Conservation (phyloP, 805 yeast genomes). For the Scheffersomyces coipomensis region DNA sequence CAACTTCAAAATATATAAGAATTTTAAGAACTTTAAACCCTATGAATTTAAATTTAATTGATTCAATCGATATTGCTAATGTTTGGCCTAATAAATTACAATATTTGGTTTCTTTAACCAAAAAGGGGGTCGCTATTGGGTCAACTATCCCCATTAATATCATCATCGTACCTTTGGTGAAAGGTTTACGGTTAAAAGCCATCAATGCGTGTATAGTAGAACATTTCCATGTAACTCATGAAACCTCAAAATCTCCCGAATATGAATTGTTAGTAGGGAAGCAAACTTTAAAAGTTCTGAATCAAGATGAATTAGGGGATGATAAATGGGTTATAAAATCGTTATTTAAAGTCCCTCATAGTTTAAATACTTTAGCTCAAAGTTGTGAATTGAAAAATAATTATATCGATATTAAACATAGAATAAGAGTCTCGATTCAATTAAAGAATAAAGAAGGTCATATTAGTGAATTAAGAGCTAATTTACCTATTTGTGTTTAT, state of each 20-base stretch:
- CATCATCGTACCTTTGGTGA: constrained; percentile 45
- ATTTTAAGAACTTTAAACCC: constrained; percentile 44
- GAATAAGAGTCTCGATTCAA: constrained; percentile 43
- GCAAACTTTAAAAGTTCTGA: constrained; percentile 21
- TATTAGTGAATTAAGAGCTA: constrained; percentile 50
- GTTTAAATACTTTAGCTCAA: constrained; percentile 40
- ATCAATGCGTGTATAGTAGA: constrained; percentile 22
- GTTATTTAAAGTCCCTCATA: constrained; percentile 37
- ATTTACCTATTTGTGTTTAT: constrained; percentile 46
- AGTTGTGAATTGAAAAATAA: constrained; percentile 40
- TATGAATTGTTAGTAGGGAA: constrained; percentile 31
- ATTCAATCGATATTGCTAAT: constrained; percentile 46
- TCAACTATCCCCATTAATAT: constrained; percentile 40
- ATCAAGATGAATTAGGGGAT: constrained; percentile 12
- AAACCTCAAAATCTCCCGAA: constrained; percentile 37
- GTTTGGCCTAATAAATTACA: constrained; percentile 55
- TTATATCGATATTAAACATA: constrained; percentile 45
- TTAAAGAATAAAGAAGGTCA: constrained; percentile 50
- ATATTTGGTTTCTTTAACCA: constrained; percentile 43
- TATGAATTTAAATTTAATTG: constrained; percentile 34
- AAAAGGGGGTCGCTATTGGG: constrained; percentile 48
- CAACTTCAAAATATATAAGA: constrained; percentile 38
- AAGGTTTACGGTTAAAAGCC: constrained; percentile 36
- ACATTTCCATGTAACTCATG: constrained; percentile 33
- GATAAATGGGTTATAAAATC: constrained; percentile 50